phyloP scores from a whole-genome alignment of 2,329 filamentous ascomycete genomes.

The Fusarium multiceps region DNA sequence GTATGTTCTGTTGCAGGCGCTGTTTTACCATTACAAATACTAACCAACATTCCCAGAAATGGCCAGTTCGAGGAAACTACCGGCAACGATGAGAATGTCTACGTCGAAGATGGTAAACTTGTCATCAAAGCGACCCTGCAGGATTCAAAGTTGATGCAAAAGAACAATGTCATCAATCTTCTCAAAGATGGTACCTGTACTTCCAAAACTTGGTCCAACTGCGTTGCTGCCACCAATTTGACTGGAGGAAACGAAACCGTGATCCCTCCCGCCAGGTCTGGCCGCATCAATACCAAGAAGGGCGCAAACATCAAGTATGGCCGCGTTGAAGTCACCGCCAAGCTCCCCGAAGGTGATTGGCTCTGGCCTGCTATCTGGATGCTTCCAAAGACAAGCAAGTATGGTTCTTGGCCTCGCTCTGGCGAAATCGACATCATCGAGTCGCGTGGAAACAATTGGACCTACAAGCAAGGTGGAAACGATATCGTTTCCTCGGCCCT shows the following conservation, averaged over 20 bases:
- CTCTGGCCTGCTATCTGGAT: constrained; percentile 95
- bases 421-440: constrained; percentile 89
- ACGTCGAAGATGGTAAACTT: constrained; percentile 74
- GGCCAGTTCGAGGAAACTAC: constrained; percentile 86
- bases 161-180: constrained; percentile 76
- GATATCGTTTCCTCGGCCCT: constrained; percentile 82
- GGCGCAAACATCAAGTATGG: constrained; percentile 81
- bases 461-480: constrained; percentile 80
- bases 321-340: constrained; percentile 81
- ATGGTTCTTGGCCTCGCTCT: constrained; percentile 81
- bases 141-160: constrained; percentile 72
- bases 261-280: constrained; percentile 81
- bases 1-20: constrained; percentile 59
- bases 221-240: constrained; percentile 77
- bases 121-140: constrained; percentile 83
- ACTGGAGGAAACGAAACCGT: constrained; percentile 77
- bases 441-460: constrained; percentile 84
- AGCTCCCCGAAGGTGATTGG: constrained; percentile 83
- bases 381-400: constrained; percentile 77
- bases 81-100: constrained; percentile 77
- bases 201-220: constrained; percentile 65
- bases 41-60: constrained; percentile 64
- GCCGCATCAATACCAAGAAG: constrained; percentile 79
- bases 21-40: background rate
- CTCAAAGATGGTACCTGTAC: constrained; percentile 75